These are phyloP conservation scores for Mycosphaerelloides madeirae DNA, from an alignment of 2,329 filamentous ascomycete species.

Conservation along the genomic window DNA sequence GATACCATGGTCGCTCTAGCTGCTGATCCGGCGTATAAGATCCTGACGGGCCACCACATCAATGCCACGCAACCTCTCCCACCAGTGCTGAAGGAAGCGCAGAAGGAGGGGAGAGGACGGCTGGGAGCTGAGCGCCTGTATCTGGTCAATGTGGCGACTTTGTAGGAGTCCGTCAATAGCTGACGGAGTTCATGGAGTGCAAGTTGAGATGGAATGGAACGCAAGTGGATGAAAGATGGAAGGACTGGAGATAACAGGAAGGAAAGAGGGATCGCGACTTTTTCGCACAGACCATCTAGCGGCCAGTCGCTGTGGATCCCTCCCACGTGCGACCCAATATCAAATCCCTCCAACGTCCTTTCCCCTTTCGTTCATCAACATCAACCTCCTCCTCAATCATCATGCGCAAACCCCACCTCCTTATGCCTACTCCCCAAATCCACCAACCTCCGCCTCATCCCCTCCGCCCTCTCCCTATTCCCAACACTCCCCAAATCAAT, in stretches of 20 bases:
- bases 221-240: too few relatives aligned
- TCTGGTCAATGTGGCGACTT: constrained; percentile 9
- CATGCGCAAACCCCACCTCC: constrained; percentile 61
- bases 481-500: constrained; percentile 50
- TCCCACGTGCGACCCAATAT: too few relatives aligned
- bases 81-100: constrained; percentile 14
- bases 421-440: constrained; percentile 54
- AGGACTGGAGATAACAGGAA: too few relatives aligned
- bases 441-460: constrained; percentile 60
- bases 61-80: constrained; percentile 14
- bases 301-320: too few relatives aligned
- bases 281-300: too few relatives aligned
- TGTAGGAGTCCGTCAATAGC: too few relatives aligned
- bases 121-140: constrained; percentile 18
- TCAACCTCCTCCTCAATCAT: constrained; percentile 39
- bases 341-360: too few relatives aligned
- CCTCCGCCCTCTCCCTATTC: constrained; percentile 49
- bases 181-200: too few relatives aligned
- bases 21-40: constrained; percentile 16
- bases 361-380: neutral
- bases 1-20: constrained; percentile 17
- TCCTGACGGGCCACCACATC: constrained; percentile 16
- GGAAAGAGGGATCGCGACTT: too few relatives aligned
- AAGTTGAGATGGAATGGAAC: too few relatives aligned
- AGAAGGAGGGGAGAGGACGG: constrained; percentile 15